A percentile compares a stretch with the other conserved stretches of the same genome.
phyloP scores from a whole-genome alignment of 2,329 filamentous ascomycete species.

The Calonectria ilicicola region DNA sequence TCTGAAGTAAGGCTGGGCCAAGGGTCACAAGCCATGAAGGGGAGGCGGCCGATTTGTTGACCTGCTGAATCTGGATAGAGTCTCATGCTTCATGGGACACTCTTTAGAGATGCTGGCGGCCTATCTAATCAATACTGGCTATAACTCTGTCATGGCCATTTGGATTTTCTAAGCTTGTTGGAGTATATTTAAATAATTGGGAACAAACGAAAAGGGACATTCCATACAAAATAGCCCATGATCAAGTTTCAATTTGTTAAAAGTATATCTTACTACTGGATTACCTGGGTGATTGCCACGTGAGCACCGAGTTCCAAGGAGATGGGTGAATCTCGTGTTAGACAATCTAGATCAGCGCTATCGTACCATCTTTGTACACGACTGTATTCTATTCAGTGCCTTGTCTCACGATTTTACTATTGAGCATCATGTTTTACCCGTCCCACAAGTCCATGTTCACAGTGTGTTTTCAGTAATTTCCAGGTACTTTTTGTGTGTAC shows the following conservation, averaged over 20 bases:
- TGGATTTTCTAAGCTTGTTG: conserved; percentile 11
- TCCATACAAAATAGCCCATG: conserved; percentile 25
- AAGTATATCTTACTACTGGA: no score
- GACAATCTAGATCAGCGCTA: no score
- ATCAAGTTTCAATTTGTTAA: conserved; percentile 15
- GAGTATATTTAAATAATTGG: conserved; percentile 28
- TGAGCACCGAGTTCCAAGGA: no score
- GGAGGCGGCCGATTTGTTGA: conserved; percentile 9
- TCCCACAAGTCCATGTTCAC: no score
- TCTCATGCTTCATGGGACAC: not conserved
- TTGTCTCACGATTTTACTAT: no score
- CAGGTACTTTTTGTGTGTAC: no score
- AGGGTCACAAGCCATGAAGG: not conserved
- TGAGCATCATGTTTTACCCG: no score
- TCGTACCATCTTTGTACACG: no score
- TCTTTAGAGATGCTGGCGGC: not conserved
- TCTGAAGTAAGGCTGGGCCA: not conserved
- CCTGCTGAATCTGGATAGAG: not conserved
- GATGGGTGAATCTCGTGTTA: no score
- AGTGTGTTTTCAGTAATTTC: no score
- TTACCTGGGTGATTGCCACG: no score
- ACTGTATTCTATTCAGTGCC: no score
- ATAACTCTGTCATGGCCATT: conserved; percentile 14
- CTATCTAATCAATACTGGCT: conserved; percentile 21
- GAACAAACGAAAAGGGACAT: conserved; percentile 26